Evolutionary conservation across 345 rosid genomes (phyloP).

Genomic region (Carallia brachiata): DNA sequence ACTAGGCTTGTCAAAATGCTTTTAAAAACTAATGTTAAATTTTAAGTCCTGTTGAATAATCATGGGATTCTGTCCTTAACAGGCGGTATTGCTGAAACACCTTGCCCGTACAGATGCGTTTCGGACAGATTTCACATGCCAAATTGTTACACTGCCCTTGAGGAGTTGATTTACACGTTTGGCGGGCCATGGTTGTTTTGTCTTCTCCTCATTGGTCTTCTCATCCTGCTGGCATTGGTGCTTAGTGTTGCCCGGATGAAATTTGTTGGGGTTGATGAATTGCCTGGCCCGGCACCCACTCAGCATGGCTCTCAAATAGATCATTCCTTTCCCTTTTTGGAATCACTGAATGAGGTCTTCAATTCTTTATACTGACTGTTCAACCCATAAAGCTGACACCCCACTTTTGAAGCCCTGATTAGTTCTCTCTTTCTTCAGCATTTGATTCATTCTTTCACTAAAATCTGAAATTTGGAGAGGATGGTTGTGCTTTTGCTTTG

Average conservation of each 20-base stretch:
- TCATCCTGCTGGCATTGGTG: constrained; percentile 86
- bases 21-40: too few relatives aligned
- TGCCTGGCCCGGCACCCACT: constrained; percentile 86
- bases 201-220: constrained; percentile 81
- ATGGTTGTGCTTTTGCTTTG: constrained; percentile 1
- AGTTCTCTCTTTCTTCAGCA: not conserved
- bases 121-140: constrained; percentile 98
- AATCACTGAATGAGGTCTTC: constrained; percentile 92
- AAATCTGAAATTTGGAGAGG: not conserved
- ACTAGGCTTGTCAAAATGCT: too few relatives aligned
- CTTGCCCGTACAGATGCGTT: constrained; percentile 86
- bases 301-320: constrained; percentile 89
- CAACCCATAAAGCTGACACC: too few relatives aligned
- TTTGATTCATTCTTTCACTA: not conserved
- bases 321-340: constrained; percentile 96
- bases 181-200: constrained; percentile 98
- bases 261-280: constrained; percentile 93
- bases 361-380: constrained; percentile 11
- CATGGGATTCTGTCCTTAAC: constrained; percentile 18
- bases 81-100: constrained; percentile 91
- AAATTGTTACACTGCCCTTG: constrained; percentile 91
- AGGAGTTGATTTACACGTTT: constrained; percentile 94
- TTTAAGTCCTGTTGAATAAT: not conserved
- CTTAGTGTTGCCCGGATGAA: constrained; percentile 99
- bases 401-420: not conserved